These are phyloP conservation scores for Jamesozyma lodderae DNA, from an alignment of 805 yeast genomes.

Conservation along the genomic window DNA sequence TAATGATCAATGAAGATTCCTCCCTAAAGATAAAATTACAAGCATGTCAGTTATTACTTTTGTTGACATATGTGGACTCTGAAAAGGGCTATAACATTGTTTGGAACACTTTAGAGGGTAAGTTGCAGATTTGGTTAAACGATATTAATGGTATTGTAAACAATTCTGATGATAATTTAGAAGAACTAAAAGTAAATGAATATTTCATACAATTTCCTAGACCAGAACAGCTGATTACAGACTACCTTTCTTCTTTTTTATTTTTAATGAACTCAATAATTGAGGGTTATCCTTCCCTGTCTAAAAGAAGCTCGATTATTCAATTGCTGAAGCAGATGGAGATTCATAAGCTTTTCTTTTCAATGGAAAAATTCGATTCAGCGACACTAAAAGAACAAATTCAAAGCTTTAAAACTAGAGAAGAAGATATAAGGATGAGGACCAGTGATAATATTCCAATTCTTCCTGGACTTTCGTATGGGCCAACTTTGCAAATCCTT, in stretches of 20 bases:
- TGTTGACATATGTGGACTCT: slow-evolving; percentile 22
- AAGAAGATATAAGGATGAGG: slow-evolving; percentile 28
- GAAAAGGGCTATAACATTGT: slow-evolving; percentile 20
- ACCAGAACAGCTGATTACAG: slow-evolving; percentile 28
- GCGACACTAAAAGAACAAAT: slow-evolving; percentile 60
- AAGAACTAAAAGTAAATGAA: not conserved
- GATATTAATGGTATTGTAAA: slow-evolving; percentile 4
- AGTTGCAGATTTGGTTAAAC: slow-evolving; percentile 10
- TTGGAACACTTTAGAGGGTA: slow-evolving; percentile 6
- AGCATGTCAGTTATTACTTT: slow-evolving; percentile 19
- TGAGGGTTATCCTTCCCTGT: slow-evolving; percentile 31
- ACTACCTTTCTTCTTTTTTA: slow-evolving; percentile 64
- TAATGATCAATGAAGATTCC: slow-evolving; percentile 8
- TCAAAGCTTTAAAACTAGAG: slow-evolving; percentile 37
- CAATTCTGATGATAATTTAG: slow-evolving; percentile 1
- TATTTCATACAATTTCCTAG: slow-evolving; percentile 9
- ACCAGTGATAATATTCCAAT: slow-evolving; percentile 27
- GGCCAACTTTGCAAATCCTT: slow-evolving; percentile 14
- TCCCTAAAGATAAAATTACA: slow-evolving; percentile 15
- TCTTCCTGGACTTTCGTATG: slow-evolving; percentile 19
- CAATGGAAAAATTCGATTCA: slow-evolving; percentile 44
- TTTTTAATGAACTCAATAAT: slow-evolving; percentile 60
- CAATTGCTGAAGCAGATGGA: slow-evolving; percentile 54
- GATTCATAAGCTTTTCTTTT: slow-evolving; percentile 41
- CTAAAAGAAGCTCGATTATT: slow-evolving; percentile 43